phyloP scores from a whole-genome alignment of 805 yeast species.

The Cyberlindnera americana region DNA sequence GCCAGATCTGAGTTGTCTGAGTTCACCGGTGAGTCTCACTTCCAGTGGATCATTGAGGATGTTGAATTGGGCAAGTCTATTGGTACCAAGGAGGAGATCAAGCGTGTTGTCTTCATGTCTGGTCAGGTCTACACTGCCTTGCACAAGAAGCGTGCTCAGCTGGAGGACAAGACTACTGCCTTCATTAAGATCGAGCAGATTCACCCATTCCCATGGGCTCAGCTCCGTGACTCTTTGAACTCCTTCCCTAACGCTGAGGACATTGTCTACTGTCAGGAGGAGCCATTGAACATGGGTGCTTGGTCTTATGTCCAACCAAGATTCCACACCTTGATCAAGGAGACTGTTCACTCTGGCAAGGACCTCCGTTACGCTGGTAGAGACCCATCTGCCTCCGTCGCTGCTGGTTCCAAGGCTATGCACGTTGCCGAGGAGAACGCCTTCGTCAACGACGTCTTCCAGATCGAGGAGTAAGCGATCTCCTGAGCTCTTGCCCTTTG shows the following conservation, averaged over 20 bases:
- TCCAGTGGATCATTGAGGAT: conserved; percentile 96
- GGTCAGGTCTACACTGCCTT: conserved; percentile 97
- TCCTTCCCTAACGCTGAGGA: conserved; percentile 81
- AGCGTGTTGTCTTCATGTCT: conserved; percentile 76
- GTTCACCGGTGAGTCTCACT: conserved; percentile 86
- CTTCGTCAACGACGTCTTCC: conserved; percentile 76
- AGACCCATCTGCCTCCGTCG: conserved; percentile 97
- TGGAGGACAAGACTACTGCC: conserved; percentile 81
- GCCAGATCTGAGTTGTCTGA: conserved; percentile 84
- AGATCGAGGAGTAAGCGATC: conserved; percentile 3
- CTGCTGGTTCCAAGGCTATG: conserved; percentile 92
- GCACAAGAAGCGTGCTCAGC: conserved; percentile 78
- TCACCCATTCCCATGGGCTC: conserved; percentile 99
- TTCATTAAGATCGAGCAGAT: conserved; percentile 87
- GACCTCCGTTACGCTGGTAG: conserved; percentile 88
- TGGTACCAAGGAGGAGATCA: conserved; percentile 75
- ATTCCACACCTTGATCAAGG: conserved; percentile 67
- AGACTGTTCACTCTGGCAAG: conserved; percentile 63
- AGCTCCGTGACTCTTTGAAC: conserved; percentile 78
- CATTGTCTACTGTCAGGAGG: conserved; percentile 97
- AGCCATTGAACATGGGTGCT: conserved; percentile 96
- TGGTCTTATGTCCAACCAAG: conserved; percentile 83
- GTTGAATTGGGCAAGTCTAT: conserved; percentile 76
- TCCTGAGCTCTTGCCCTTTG: not conserved
- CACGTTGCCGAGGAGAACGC: conserved; percentile 87